phyloP scores from a whole-genome alignment of 169 alveolate species.

The Cryptosporidium baileyi region DNA sequence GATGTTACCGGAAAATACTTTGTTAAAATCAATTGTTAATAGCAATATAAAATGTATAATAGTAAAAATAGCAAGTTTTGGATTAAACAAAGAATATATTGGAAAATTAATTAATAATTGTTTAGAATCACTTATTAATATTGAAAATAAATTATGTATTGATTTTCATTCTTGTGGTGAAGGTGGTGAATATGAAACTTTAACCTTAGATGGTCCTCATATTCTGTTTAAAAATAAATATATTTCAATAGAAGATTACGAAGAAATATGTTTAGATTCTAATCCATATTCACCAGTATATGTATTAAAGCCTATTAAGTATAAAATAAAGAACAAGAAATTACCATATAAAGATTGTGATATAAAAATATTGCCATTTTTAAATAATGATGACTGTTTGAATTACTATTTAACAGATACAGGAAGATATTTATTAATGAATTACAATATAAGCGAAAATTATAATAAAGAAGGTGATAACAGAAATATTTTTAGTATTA shows the following conservation, averaged over 20 bases:
- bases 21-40: slow-evolving; percentile 89
- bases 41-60: slow-evolving; percentile 88
- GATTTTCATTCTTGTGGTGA: slow-evolving; percentile 98
- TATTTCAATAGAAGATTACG: background rate
- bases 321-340: background rate
- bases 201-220: slow-evolving; percentile 92
- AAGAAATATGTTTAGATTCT: slow-evolving; percentile 6
- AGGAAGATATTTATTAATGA: slow-evolving; percentile 6
- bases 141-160: slow-evolving; percentile 76
- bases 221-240: background rate
- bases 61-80: slow-evolving; percentile 86
- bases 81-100: slow-evolving; percentile 88
- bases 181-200: slow-evolving; percentile 99
- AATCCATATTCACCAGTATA: slow-evolving; percentile 63
- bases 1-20: slow-evolving; percentile 84
- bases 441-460: background rate
- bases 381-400: background rate
- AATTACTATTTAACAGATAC: slow-evolving; percentile 18
- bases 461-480: background rate
- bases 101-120: slow-evolving; percentile 84
- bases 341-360: background rate
- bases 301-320: slow-evolving; percentile 10
- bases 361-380: slow-evolving; percentile 19
- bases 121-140: slow-evolving; percentile 48
- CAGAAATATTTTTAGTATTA: background rate